A percentile compares a stretch with the other conserved stretches of the same genome.
These are phyloP conservation scores for Hordeum vulgare DNA, from an alignment of 176 grass and related monocot genomes.

Conservation along the genomic window MorexV3_pseudomolecules_assembly NC_058522.1:139579465-139579964, in stretches of 20 bases:
- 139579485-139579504: too few relatives aligned
- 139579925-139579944: background rate
- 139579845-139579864: background rate
- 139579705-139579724: background rate
- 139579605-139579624: background rate
- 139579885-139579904: background rate
- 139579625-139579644: background rate
- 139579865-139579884: background rate
- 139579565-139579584: background rate
- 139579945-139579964: background rate
- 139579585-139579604: background rate
- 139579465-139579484: too few relatives aligned
- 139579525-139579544: background rate
- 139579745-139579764: background rate
- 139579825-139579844: background rate
- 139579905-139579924: background rate
- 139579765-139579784: background rate
- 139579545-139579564: too few relatives aligned
- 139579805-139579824: background rate
- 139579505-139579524: too few relatives aligned
- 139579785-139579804: background rate
- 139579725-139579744: background rate
- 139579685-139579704: background rate
- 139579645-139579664: background rate
- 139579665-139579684: background rate